A percentile compares a stretch with the other conserved stretches of the same genome.
These are phyloP conservation scores for Coffea humblotiana DNA, from an alignment of 305 asterid species.

Conservation along the genomic window DNA sequence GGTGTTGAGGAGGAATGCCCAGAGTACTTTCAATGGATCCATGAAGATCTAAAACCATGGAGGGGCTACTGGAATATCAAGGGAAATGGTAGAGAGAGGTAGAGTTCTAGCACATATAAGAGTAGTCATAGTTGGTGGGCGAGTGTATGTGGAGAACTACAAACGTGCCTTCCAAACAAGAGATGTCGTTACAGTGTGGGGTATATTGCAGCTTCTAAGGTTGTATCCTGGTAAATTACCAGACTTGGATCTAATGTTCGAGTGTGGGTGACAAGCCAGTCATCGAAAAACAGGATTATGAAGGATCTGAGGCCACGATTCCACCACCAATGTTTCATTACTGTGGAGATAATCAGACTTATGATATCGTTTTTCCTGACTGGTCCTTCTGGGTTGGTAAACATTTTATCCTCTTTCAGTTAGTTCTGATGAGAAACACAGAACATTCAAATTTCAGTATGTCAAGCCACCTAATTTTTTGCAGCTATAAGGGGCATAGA, in stretches of 20 bases:
- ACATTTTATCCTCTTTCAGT: conserved; percentile 24
- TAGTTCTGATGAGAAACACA: background rate
- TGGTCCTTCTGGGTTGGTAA: conserved; percentile 99
- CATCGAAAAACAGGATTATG: conserved; percentile 33
- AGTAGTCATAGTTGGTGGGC: conserved; percentile 56
- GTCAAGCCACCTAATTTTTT: background rate
- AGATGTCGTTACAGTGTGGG: conserved; percentile 73
- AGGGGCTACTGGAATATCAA: conserved; percentile 51
- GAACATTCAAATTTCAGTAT: conserved; percentile 4
- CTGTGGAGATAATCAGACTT: conserved; percentile 65
- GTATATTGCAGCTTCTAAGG: conserved; percentile 65
- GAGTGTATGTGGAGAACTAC: conserved; percentile 52
- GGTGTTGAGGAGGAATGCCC: conserved; percentile 50
- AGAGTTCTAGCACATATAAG: conserved; percentile 58
- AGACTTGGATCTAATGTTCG: conserved; percentile 85
- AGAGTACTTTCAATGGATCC: conserved; percentile 76
- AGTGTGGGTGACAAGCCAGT: conserved; percentile 72
- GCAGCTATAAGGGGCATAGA: background rate
- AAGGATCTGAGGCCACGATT: conserved; percentile 31
- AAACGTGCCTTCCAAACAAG: conserved; percentile 53
- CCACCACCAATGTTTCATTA: conserved; percentile 78
- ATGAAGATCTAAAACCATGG: conserved; percentile 83
- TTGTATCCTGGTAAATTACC: conserved; percentile 76
- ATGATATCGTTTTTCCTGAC: conserved; percentile 92
- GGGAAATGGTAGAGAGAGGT: conserved; percentile 54